Percentiles rank a stretch among this genome's conserved stretches.
phyloP scores from a whole-genome alignment of 192 early-diverging fungal species.

The Backusella psychrophila region DNA sequence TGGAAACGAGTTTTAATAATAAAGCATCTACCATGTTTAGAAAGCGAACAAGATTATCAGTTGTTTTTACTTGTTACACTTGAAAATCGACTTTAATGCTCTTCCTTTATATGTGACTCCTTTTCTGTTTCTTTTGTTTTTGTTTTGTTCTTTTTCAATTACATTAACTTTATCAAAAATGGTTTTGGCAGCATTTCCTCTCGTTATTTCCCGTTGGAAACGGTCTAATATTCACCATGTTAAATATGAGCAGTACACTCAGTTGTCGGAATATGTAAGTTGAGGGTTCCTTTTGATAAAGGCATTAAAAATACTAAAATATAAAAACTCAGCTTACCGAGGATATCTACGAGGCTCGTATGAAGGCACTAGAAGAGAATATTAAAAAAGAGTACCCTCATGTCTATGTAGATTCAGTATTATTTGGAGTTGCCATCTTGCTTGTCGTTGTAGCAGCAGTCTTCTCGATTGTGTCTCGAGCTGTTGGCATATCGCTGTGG shows the following conservation, averaged over 20 bases:
- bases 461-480: constrained; percentile 21
- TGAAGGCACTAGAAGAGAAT: neutral
- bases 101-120: neutral
- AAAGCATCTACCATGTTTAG: neutral
- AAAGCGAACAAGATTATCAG: neutral
- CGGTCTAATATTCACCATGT: neutral
- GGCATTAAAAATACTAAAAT: neutral
- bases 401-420: constrained; percentile 5
- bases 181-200: constrained; percentile 11
- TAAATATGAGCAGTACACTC: neutral
- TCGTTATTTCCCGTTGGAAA: constrained; percentile 7
- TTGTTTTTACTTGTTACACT: neutral
- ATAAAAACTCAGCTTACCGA: neutral
- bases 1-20: neutral
- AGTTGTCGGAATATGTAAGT: constrained; percentile 9
- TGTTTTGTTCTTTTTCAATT: neutral
- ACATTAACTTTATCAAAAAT: neutral
- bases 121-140: neutral
- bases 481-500: constrained; percentile 24
- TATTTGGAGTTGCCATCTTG: constrained; percentile 9
- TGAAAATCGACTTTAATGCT: neutral
- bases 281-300: neutral
- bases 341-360: constrained; percentile 11
- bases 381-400: constrained; percentile 12
- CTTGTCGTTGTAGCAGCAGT: constrained; percentile 21